Evolutionary conservation across 2,329 filamentous ascomycete species (phyloP), one percentile per base, ranked within the genome.

Genomic region (Huntiella decipiens): DNA sequence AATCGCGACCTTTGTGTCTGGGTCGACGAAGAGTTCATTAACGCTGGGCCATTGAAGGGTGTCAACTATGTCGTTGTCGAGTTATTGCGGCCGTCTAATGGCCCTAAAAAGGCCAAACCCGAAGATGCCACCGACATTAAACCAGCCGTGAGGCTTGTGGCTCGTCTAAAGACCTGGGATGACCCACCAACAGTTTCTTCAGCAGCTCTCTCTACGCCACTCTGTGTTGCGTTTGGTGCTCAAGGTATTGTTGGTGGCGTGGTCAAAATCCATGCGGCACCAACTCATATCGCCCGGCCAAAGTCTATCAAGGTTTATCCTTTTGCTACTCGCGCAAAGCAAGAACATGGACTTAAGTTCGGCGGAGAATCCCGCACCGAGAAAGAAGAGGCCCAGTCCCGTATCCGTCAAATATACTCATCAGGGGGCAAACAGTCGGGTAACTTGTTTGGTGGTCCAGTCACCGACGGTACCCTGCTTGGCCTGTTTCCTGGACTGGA

Each of bases 391-490:
- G 76, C 77, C 3, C 66, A 74, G 11, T 79, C 80, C 55, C 74
- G 74, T 38, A 77, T 94, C 51, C 74, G 75, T 51, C 71, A 77
- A 8, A 71, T 84, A 3, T 91, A 91, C 53, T 73, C 75, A 15
- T 69, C 67, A 28, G 76, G 80, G 1, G 44, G 44, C 4, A 49
- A 49, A 15, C 44, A 44, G 31, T 32, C 44, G 3, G 47, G 47
- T 3, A 44, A 44, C n/a, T 60, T 96, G 13, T 65, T 96, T 1
- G 74, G 82, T 46, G 91, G 91, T 0, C 86, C 91, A 4, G 59
- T 98, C 43, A 95, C 87, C 0, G 85, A 98, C 59, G 87, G 88
- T 2, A 81, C 88, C 63, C 62, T 95, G 11, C 62, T 98, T 15
- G 77, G 66, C 0, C 54, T 68, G 33, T 69, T 68, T 46, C 66